Percentiles rank a stretch among this genome's conserved stretches.
Conservation (phyloP, 331 rosid genomes). For the Saraca asoca region DNA sequence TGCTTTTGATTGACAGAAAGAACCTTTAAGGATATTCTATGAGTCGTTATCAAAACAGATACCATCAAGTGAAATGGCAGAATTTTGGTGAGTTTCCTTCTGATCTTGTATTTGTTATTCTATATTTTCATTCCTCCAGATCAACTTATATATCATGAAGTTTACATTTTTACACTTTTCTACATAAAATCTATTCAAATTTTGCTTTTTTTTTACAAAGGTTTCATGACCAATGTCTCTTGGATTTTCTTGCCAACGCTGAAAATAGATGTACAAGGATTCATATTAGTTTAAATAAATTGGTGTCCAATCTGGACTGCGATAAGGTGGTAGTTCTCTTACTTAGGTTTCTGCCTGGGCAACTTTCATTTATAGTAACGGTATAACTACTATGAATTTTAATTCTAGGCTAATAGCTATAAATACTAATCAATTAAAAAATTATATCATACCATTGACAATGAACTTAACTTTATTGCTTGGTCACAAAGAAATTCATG, state of each 20-base stretch:
- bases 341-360: neutral
- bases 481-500: neutral
- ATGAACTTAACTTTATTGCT: too few species aligned
- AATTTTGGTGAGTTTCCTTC: slow-evolving; percentile 64
- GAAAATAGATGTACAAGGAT: neutral
- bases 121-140: slow-evolving; percentile 2
- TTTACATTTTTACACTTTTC: too few species aligned
- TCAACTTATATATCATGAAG: too few species aligned
- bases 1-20: slow-evolving; percentile 69
- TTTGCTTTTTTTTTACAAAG: neutral
- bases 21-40: slow-evolving; percentile 81
- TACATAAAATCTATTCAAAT: neutral
- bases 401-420: neutral
- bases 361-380: slow-evolving; percentile 4
- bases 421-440: neutral
- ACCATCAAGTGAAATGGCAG: slow-evolving; percentile 91
- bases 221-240: neutral
- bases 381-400: neutral
- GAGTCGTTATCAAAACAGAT: slow-evolving; percentile 82
- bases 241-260: neutral
- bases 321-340: neutral
- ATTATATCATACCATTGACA: neutral
- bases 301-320: neutral
- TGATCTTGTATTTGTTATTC: slow-evolving; percentile 10
- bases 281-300: neutral